These are phyloP conservation scores for Marsdenia floribunda DNA, from an alignment of 257 asterid genomes.

Conservation along the genomic window DNA sequence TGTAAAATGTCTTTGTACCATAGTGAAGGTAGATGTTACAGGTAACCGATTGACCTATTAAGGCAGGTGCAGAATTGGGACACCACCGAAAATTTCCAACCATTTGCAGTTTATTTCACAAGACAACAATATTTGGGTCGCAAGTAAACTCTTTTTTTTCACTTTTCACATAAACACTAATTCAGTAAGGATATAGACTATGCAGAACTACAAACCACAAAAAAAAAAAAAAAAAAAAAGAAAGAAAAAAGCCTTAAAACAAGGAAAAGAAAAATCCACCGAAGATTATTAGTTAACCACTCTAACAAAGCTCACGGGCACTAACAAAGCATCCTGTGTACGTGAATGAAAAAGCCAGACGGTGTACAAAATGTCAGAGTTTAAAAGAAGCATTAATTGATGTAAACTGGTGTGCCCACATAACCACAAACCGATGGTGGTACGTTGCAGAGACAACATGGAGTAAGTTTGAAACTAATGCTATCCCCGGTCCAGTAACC, in stretches of 20 bases:
- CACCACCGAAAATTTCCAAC: background rate
- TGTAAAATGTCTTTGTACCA: background rate
- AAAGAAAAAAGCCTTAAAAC: background rate
- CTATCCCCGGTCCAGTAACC: background rate
- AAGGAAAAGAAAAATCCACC: background rate
- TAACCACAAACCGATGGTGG: background rate
- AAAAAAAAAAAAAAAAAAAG: background rate
- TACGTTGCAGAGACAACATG: background rate
- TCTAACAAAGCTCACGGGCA: background rate
- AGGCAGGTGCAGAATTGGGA: slow-evolving; percentile 4
- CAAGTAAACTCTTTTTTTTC: background rate
- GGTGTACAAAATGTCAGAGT: slow-evolving; percentile 3
- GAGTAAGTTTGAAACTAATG: background rate
- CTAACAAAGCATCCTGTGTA: slow-evolving; percentile 5
- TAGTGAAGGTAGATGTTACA: slow-evolving; percentile 4
- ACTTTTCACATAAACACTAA: background rate
- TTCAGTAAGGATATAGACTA: background rate
- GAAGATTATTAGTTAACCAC: background rate
- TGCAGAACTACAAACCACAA: background rate
- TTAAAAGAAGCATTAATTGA: slow-evolving; percentile 5
- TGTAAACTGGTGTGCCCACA: slow-evolving; percentile 2
- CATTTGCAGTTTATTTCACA: background rate
- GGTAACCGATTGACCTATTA: slow-evolving; percentile 5
- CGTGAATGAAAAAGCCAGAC: background rate
- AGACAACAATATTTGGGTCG: background rate